Percentiles rank a stretch among this genome's conserved stretches.
These are phyloP conservation scores for Diaporthe sp. DNA, from an alignment of 2,329 filamentous ascomycete species.

Conservation along the genomic window DNA sequence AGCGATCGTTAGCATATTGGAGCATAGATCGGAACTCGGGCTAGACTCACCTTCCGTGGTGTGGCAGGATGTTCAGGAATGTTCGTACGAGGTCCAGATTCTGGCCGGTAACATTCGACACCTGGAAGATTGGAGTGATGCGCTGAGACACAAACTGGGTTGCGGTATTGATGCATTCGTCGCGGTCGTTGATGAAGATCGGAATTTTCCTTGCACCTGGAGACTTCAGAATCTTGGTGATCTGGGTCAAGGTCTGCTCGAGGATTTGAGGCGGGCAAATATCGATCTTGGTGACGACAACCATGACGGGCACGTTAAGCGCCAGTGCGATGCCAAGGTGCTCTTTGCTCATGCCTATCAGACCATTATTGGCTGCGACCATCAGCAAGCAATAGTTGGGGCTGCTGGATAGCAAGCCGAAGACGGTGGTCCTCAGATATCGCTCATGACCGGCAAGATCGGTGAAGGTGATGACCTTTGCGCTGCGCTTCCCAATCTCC, in stretches of 20 bases:
- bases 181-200: slow-evolving; percentile 91
- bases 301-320: slow-evolving; percentile 97
- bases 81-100: slow-evolving; percentile 90
- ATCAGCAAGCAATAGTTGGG: slow-evolving; percentile 98
- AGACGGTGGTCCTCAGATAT: slow-evolving; percentile 95
- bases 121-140: slow-evolving; percentile 97
- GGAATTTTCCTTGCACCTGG: slow-evolving; percentile 95
- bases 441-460: slow-evolving; percentile 96
- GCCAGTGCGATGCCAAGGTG: slow-evolving; percentile 95
- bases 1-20: not conserved
- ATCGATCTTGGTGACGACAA: slow-evolving; percentile 97
- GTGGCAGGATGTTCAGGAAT: slow-evolving; percentile 95
- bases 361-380: slow-evolving; percentile 97
- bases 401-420: slow-evolving; percentile 92
- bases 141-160: slow-evolving; percentile 95
- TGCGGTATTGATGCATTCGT: slow-evolving; percentile 94
- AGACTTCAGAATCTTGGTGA: slow-evolving; percentile 93
- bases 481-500: slow-evolving; percentile 93
- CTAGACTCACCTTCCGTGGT: slow-evolving; percentile 74
- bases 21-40: not conserved
- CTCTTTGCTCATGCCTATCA: slow-evolving; percentile 98
- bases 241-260: slow-evolving; percentile 90
- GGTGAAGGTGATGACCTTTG: slow-evolving; percentile 97
- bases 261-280: slow-evolving; percentile 97
- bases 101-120: slow-evolving; percentile 96